Conservation (phyloP, 371 early-diverging fungal genomes). For the Dichotomocladium elegans region DNA sequence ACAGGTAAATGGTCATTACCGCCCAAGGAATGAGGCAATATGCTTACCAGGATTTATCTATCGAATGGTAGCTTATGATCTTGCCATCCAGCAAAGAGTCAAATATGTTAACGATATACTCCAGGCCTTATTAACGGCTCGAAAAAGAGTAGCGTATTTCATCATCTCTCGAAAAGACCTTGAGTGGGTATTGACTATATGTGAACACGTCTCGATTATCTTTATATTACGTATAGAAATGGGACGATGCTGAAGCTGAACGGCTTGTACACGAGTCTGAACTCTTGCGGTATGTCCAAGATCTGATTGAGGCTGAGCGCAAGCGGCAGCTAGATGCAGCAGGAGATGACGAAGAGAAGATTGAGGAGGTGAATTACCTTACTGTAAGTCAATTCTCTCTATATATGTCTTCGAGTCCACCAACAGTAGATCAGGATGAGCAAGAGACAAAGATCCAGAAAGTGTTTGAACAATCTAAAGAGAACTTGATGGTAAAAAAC, state of each 20-base stretch:
- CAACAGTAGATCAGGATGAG: constrained; percentile 41
- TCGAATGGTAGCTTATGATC: constrained; percentile 35
- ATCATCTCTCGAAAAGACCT: too few species aligned
- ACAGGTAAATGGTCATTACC: constrained; percentile 35
- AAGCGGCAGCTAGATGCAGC: constrained; percentile 18
- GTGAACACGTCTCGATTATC: background rate
- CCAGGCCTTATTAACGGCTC: constrained; percentile 49
- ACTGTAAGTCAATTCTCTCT: too few species aligned
- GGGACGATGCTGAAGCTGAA: constrained; percentile 62
- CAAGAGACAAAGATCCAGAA: constrained; percentile 25
- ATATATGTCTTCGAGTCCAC: too few species aligned
- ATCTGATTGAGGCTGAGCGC: constrained; percentile 56
- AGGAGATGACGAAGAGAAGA: constrained; percentile 22
- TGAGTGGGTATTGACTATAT: background rate
- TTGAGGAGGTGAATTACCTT: constrained; percentile 37
- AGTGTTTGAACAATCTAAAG: constrained; percentile 49
- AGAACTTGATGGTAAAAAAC: constrained; percentile 35
- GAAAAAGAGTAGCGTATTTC: constrained; percentile 51
- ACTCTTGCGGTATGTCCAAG: constrained; percentile 56
- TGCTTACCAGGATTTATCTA: background rate
- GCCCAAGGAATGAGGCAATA: background rate
- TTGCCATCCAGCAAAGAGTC: constrained; percentile 56
- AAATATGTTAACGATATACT: constrained; percentile 58
- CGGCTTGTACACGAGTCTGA: constrained; percentile 60
- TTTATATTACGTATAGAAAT: constrained; percentile 41